Evolutionary conservation across 2,329 filamentous ascomycete genomes (phyloP).

Genomic region (Aureobasidium sp.): DNA sequence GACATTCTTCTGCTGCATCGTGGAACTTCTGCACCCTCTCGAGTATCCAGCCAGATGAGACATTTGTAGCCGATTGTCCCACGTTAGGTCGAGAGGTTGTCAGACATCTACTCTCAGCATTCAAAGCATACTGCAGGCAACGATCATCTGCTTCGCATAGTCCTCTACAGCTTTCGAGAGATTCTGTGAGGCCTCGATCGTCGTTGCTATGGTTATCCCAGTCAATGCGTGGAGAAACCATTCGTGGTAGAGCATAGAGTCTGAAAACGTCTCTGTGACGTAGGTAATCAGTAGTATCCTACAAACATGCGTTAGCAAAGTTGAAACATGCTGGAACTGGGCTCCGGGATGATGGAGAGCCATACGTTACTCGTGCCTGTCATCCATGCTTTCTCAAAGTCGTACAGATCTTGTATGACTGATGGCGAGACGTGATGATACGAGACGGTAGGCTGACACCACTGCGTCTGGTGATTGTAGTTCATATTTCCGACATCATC

Average conservation of each 20-base stretch:
- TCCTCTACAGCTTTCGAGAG: slow-evolving; percentile 20
- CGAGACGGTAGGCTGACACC: slow-evolving; percentile 23
- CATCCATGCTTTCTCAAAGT: slow-evolving; percentile 24
- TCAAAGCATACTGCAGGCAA: slow-evolving; percentile 22
- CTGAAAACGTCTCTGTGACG: slow-evolving; percentile 25
- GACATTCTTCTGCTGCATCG: neutral
- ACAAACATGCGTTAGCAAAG: neutral
- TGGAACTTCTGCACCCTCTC: neutral
- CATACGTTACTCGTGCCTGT: neutral
- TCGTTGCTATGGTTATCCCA: slow-evolving; percentile 23
- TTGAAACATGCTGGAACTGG: neutral
- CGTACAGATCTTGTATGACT: slow-evolving; percentile 20
- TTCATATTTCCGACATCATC: slow-evolving; percentile 23
- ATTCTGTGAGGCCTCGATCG: slow-evolving; percentile 10
- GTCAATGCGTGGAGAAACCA: slow-evolving; percentile 16
- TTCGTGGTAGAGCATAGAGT: slow-evolving; percentile 20
- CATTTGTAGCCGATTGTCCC: neutral
- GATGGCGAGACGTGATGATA: slow-evolving; percentile 21
- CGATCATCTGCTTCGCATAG: slow-evolving; percentile 18
- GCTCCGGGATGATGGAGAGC: neutral
- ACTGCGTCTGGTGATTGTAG: slow-evolving; percentile 15
- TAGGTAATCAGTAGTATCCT: neutral
- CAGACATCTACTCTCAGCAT: neutral
- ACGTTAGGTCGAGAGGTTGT: neutral
- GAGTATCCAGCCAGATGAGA: neutral